Evolutionary conservation across 1,284 basidiomycete genomes (phyloP).

Genomic region (Apiotrichum veenhuisii): DNA sequence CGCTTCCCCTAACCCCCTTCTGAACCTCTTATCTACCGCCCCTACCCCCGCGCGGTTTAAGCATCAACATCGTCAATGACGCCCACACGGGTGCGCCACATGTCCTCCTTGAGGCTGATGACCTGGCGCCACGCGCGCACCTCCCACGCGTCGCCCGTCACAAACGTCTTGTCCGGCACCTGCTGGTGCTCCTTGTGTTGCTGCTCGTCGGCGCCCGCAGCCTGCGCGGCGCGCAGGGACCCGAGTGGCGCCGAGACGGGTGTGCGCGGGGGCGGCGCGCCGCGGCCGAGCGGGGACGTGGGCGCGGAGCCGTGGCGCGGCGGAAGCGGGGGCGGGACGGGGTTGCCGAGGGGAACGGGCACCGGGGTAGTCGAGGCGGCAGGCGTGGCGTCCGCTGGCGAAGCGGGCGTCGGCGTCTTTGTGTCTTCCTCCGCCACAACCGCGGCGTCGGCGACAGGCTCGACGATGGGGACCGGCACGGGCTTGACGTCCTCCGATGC

Average conservation of each 20-base stretch:
- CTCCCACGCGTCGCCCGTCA: conserved; percentile 75
- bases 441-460: too few species aligned
- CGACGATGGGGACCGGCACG: background rate
- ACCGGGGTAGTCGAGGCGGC: background rate
- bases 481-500: too few species aligned
- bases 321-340: background rate
- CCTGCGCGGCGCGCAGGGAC: conserved; percentile 1
- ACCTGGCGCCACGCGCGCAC: conserved; percentile 83
- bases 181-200: background rate
- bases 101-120: conserved; percentile 73
- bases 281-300: background rate
- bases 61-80: conserved; percentile 10
- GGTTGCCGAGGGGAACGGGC: background rate
- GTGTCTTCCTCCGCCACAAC: background rate
- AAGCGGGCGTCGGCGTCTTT: too few species aligned
- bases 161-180: conserved; percentile 32
- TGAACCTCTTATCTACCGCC: too few species aligned
- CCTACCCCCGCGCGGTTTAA: too few species aligned
- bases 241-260: background rate
- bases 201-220: too few species aligned
- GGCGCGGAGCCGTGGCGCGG: conserved; percentile 1
- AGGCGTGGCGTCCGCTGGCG: too few species aligned
- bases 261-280: background rate
- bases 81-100: conserved; percentile 83
- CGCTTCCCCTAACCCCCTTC: too few species aligned